Evolutionary conservation across 2,329 filamentous ascomycete species (phyloP), one percentile per base, ranked within the genome.

Genomic region (Diplocarpon rosae): DNA sequence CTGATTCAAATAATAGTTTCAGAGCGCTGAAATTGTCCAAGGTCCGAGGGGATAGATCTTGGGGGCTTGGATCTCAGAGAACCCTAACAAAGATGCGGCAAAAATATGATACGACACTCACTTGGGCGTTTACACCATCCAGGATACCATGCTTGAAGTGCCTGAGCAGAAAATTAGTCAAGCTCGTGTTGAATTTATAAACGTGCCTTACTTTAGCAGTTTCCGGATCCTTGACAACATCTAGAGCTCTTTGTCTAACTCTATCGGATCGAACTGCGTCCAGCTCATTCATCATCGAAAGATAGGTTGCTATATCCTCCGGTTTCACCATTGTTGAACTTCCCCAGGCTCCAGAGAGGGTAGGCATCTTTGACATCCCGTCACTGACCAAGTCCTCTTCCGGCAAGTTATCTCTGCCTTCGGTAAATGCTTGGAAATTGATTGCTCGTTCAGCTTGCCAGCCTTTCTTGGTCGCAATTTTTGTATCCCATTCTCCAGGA

Each of bases 111-210:
- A 24, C 20, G 7, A 24, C 20, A 24, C 20, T 24, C 20, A 24
- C 20, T 70, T 0, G 78, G 76, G 0, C 78, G 69, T 58, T 83
- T 83, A 64, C 78, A 83, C 69, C 72, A 79, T 0, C 62, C 61
- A 0, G 72, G 69, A 54, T 81, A 83, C 72, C 73, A 79, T 0
- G 65, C 55, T 76, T 74, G 45, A 2, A 47, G 45, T 12, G 31
- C 43, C 43, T 40, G 37, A 27, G 36, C 13, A 15, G 17, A 1
- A 27, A 15, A 20, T 45, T 12, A 40, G 32, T 31, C 24, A 17
- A 9, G 12, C 24, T 27, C 15, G 8, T 30, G 13, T 7, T 7
- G 13, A 15, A 35, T 11, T 33, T 2, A n/a, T 6, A 81, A 2
- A 60, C 66, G 24, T 67, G 65, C 10, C 37, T 30, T 39, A 45